Evolutionary conservation across 23 red algal genomes (phyloP), one percentile per base, ranked within the genome.

Genomic region (Cyanidium caldarium): DNA sequence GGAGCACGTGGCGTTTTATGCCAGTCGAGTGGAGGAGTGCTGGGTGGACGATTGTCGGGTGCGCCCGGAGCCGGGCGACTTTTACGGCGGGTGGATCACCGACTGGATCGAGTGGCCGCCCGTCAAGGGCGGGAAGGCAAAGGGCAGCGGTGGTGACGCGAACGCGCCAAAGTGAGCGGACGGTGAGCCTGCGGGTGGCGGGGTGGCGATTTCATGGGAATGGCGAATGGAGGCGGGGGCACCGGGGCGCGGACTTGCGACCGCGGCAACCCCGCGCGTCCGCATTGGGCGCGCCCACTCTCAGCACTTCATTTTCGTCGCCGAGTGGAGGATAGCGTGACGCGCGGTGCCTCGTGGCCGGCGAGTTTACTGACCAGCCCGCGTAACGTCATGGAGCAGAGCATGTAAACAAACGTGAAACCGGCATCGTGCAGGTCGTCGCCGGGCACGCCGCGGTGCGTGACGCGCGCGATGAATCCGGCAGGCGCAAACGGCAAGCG

Each of bases 81-180:
- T 81, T 58, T 81, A 81, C 69, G 77, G 77, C 5, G 77, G 77
- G 5, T 81, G 77, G 77, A 71, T 72, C 28, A 81, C 61, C 38
- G 33, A 35, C 14, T 41, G 42, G 25, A 34, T 76, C 1, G 43
- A 76, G 33, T 33, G 72, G 14, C 77, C 77, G 7, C 51, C 31
- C 51, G 51, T 61, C 10, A 61, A 61, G 31, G 51, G 23, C 7
- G 51, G 19, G 13, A 28, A 61, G 7, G n/a, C 51, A 16, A 28
- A 61, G 51, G 51, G 31, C n/a, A n/a, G n/a, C n/a, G n/a, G n/a
- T n/a, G n/a, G n/a, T n/a, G n/a, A n/a, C n/a, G n/a, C n/a, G n/a
- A n/a, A n/a, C n/a, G n/a, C n/a, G n/a, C n/a, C n/a, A n/a, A n/a
- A n/a, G n/a, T n/a, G n/a, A n/a, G n/a, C n/a, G n/a, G n/a, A n/a